A percentile compares a stretch with the other conserved stretches of the same genome.
Conservation (phyloP, 2,329 filamentous ascomycete genomes). For the Pseudogymnoascus pannorum region DNA sequence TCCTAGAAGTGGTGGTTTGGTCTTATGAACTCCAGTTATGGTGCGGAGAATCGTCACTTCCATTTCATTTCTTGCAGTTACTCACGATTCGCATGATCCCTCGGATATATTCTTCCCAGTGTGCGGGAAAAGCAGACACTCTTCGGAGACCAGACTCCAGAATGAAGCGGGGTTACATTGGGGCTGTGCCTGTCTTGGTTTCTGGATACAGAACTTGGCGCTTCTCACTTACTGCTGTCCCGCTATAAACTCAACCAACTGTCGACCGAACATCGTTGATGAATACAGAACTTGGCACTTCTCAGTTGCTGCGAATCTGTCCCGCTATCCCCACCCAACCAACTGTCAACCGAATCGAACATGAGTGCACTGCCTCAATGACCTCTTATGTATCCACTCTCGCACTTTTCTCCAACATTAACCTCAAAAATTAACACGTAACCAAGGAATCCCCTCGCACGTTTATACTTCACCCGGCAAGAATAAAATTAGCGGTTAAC, state of each 20-base stretch:
- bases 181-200: neutral
- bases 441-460: neutral
- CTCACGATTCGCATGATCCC: neutral
- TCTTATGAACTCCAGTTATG: neutral
- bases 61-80: neutral
- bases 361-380: neutral
- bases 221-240: neutral
- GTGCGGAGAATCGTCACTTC: neutral
- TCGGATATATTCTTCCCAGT: neutral
- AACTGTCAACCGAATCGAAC: no score
- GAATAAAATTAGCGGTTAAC: neutral
- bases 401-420: neutral
- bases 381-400: neutral
- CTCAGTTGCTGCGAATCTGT: no score
- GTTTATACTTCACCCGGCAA: neutral
- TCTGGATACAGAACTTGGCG: neutral
- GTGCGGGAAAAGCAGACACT: neutral
- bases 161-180: neutral
- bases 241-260: neutral
- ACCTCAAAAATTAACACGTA: neutral
- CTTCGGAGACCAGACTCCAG: no score
- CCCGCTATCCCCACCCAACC: no score
- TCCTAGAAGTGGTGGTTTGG: neutral
- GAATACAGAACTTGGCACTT: no score
- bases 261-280: no score